phyloP scores from a whole-genome alignment of 23 red algal genomes.

The Gracilaria vermiculophylla region DNA sequence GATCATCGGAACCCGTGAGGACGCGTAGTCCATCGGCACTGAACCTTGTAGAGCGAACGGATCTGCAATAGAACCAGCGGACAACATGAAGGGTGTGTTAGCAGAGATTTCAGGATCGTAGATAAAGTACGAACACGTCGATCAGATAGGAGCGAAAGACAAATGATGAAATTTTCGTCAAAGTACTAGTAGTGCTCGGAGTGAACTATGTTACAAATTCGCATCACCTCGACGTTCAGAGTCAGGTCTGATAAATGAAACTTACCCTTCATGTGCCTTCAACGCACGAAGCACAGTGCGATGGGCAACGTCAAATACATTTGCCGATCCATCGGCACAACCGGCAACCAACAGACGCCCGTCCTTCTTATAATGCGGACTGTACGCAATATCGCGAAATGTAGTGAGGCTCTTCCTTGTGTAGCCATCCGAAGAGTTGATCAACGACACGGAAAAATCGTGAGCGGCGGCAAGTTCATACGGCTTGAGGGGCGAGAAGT shows the following conservation, averaged over 20 bases:
- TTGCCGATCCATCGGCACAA: constrained; percentile 58
- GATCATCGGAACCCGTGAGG: constrained; percentile 87
- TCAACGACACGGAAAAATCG: constrained; percentile 59
- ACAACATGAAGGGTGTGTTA: neutral
- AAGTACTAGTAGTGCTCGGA: constrained; percentile 68
- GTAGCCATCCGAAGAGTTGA: constrained; percentile 17
- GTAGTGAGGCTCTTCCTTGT: constrained; percentile 28
- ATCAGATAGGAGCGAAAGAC: constrained; percentile 95
- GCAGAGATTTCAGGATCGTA: neutral
- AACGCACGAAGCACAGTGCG: constrained; percentile 72
- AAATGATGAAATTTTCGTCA: constrained; percentile 61
- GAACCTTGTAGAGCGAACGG: constrained; percentile 75
- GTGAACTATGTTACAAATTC: constrained; percentile 73
- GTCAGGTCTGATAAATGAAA: neutral
- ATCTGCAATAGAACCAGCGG: constrained; percentile 1
- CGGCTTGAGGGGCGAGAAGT: constrained; percentile 61
- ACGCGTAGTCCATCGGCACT: constrained; percentile 85
- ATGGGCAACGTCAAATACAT: constrained; percentile 72
- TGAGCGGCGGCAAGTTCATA: constrained; percentile 73
- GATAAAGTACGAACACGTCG: neutral
- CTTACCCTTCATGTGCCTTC: constrained; percentile 87
- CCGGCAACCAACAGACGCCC: constrained; percentile 89
- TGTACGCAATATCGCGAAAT: constrained; percentile 75
- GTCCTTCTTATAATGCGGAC: constrained; percentile 75
- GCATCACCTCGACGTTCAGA: constrained; percentile 50